Evolutionary conservation across 139 green algal species (phyloP), one percentile per base, ranked within the genome.

Genomic region (Dunaliella primolecta): DNA sequence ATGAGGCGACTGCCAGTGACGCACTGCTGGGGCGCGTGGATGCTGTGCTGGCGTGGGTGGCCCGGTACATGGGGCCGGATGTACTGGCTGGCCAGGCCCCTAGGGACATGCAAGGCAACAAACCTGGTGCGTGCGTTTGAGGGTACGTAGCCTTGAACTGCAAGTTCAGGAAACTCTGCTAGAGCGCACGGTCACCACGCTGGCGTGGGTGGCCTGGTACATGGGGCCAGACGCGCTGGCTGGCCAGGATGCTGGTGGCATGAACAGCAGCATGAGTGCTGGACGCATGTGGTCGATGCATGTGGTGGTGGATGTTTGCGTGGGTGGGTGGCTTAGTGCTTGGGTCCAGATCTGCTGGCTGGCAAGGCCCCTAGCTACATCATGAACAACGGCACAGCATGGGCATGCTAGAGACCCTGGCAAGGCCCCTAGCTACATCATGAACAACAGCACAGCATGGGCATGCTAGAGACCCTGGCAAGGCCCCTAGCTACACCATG

Each of bases 1-100:
- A 81, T 7, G 92, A 95, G 77, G 86, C 78, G 29, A 72, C 83
- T 70, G 93, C 84, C 37, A 38, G 84, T 33, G 25, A 36, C 15
- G 82, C 80, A 35, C 80, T 92, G 38, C 31, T 30, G 29, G 35
- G 83, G 71, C 87, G 87, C 30, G 70, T 89, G 24, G 80, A 79
- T 30, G 79, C 72, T 36, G 55, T 91, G 24, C 79, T 85, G 21
- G 74, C 46, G 31, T 90, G 83, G 85, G 35, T 85, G 55, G 36
- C 25, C 32, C 72, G 36, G 27, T 90, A 89, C 75, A 21, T 88
- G 64, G 81, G 82, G 34, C 88, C 7, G 1, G 75, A n/a, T 81
- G 7, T 74, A 70, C 37, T 24, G 0, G 80, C 56, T 21, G 56
- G 56, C 7, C 1, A 83, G 72, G 35, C 27, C 31, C 21, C 38